Conservation (phyloP, 495 filamentous ascomycete species). For the Pyrenula massariospora region DNA sequence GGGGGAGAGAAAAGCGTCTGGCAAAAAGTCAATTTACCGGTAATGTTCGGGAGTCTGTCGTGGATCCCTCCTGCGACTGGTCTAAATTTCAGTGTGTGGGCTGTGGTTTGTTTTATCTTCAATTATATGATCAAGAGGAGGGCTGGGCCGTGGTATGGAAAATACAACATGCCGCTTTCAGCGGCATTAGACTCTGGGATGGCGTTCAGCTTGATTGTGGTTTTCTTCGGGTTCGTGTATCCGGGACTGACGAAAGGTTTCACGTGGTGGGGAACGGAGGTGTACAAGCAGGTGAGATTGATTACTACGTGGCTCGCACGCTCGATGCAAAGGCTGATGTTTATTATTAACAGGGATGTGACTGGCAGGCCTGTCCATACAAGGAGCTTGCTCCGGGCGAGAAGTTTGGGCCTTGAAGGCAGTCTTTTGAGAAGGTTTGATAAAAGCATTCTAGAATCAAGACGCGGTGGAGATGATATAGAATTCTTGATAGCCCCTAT, state of each 20-base stretch:
- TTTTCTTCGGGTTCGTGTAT: conserved; percentile 75
- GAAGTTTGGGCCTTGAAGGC: background rate
- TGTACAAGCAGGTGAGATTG: conserved; percentile 33
- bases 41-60: conserved; percentile 32
- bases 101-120: conserved; percentile 66
- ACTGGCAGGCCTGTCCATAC: conserved; percentile 1
- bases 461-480: too few relatives aligned
- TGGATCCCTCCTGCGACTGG: conserved; percentile 69
- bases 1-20: conserved; percentile 14
- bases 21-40: conserved; percentile 4
- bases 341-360: background rate
- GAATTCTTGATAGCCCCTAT: too few relatives aligned
- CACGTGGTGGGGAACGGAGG: conserved; percentile 66
- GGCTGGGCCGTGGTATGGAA: conserved; percentile 67
- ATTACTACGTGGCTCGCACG: too few relatives aligned
- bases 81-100: conserved; percentile 10
- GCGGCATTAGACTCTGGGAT: conserved; percentile 74
- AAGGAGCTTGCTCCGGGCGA: background rate
- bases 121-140: conserved; percentile 60
- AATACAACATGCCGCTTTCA: conserved; percentile 80
- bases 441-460: too few relatives aligned
- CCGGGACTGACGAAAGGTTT: conserved; percentile 46
- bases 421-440: too few relatives aligned
- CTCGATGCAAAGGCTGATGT: too few relatives aligned
- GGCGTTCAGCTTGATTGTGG: conserved; percentile 65